Evolutionary conservation across 1,284 basidiomycete genomes (phyloP), one percentile per base, ranked within the genome.

Genomic region (Leucoagaricus sp.): DNA sequence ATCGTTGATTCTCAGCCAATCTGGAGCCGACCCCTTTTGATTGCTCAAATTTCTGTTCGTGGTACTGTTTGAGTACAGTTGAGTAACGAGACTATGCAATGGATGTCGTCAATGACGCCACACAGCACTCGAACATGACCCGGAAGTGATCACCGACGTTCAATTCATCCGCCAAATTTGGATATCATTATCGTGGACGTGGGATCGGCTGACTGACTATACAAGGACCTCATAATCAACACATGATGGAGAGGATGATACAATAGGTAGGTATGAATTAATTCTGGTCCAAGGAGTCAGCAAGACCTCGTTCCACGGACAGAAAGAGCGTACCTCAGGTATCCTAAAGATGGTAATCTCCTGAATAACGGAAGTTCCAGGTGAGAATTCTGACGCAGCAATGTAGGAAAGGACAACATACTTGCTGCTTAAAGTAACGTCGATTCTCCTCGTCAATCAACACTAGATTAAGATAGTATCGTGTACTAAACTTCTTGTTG

Each of bases 381-480:
- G 4, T 10, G 15, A 13, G 2, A 44, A 28, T 1, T 17, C n/a
- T n/a, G n/a, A n/a, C n/a, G n/a, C n/a, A n/a, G n/a, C n/a, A n/a
- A n/a, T n/a, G n/a, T 6, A 42, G 17, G 53, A 12, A 26, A 38
- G 1, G 21, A 23, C 15, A 21, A 29, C 54, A n/a, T 3, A 49
- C 88, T 83, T 93, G 91, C 69, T 93, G 91, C 74, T 96, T 96
- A 75, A 96, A 96, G 72, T 96, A 96, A 62, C 94, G 79, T 65
- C 94, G 79, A 72, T 98, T 98, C 80, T 98, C 96, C 72, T 98
- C 96, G 70, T 99, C 96, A 60, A 98, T 95, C 59, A 98, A 83
- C 2, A 99, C 97, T 34, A 99, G 79, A 70, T 98, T 99, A 63
- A 97, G 84, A 72, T 98, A 99, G 75, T 98, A 99, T 55, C 96